Base-by-base conservation (phyloP, 257 asterid genomes). In the Capsicum chinense region DNA sequence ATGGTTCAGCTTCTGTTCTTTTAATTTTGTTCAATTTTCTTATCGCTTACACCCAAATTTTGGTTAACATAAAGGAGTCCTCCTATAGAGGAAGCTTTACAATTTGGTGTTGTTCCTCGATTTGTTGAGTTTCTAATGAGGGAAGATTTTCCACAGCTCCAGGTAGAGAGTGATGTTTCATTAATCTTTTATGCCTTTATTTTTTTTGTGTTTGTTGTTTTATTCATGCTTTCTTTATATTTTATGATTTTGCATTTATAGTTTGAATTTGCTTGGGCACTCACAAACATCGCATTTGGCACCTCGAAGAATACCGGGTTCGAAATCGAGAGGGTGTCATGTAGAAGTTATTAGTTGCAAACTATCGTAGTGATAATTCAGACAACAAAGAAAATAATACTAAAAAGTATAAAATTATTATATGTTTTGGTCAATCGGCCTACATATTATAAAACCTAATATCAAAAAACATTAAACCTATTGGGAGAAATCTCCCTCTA, bases 181-280 rank as follows among this genome's bases (percentile, higher is more conserved):
- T 26, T 26, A 26, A 26, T 19, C 39, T 82, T 9, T 56, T 52
- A 15, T 50, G 63, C 50, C 48, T 78, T 56, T 12, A 9, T 5
- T 80, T 26, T 1, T 26, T 15, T 19, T 21, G 60, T 59, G 33
- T 2, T 52, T 42, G 44, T 76, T 58, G 39, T 21, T 50, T n/a
- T 17, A 42, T 50, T n/a, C 19, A 42, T 7, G 2, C 15, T 79
- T 88, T 57, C 82, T 12, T 59, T 87, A 44, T 86, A 79, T 3
- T 74, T 14, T 60, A 15, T 10, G 57, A 11, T 62, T 63, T 80
- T 56, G 26, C 56, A 21, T 83, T 79, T 87, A 56, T 90, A 94
- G 98, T 93, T 95, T 86, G 98, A 94, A 88, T 93, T 98, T 88
- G 98, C 98, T 83, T 95, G 99, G 99, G 99, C 99, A 6, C 97